Evolutionary conservation across 768 basidiomycete species (phyloP).

Genomic region (Leccinum pellstonianum): DNA sequence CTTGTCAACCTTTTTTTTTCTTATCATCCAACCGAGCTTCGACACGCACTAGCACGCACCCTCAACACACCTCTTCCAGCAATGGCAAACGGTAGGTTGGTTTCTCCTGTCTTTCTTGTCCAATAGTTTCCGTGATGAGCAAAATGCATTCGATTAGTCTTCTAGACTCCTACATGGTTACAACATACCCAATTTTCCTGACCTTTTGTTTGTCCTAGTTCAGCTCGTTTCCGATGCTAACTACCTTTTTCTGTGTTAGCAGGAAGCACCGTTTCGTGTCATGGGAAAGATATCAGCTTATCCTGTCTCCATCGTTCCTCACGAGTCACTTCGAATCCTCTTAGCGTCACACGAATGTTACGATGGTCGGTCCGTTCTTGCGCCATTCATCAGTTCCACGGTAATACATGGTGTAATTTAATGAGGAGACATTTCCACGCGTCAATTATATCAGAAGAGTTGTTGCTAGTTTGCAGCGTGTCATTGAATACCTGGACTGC

Average conservation of each 20-base stretch:
- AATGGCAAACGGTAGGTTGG: slow-evolving; percentile 13
- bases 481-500: neutral
- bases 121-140: slow-evolving; percentile 45
- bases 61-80: neutral
- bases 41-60: neutral
- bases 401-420: slow-evolving; percentile 15
- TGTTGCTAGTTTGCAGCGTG: neutral
- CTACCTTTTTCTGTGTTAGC: neutral
- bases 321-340: neutral
- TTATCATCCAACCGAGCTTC: neutral
- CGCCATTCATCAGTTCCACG: neutral
- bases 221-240: slow-evolving; percentile 11
- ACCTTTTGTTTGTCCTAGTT: slow-evolving; percentile 9
- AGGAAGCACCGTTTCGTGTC: slow-evolving; percentile 8
- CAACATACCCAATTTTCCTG: slow-evolving; percentile 31
- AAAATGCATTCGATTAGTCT: slow-evolving; percentile 89
- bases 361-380: slow-evolving; percentile 2
- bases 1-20: neutral
- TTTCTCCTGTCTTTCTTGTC: neutral
- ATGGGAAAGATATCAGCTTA: slow-evolving; percentile 1
- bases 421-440: slow-evolving; percentile 5
- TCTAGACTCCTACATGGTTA: slow-evolving; percentile 82
- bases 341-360: slow-evolving; percentile 5
- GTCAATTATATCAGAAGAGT: neutral
- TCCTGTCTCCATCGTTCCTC: neutral